Evolutionary conservation across 78 protist genomes (phyloP).

Genomic region (Protostelium mycophagum): DNA sequence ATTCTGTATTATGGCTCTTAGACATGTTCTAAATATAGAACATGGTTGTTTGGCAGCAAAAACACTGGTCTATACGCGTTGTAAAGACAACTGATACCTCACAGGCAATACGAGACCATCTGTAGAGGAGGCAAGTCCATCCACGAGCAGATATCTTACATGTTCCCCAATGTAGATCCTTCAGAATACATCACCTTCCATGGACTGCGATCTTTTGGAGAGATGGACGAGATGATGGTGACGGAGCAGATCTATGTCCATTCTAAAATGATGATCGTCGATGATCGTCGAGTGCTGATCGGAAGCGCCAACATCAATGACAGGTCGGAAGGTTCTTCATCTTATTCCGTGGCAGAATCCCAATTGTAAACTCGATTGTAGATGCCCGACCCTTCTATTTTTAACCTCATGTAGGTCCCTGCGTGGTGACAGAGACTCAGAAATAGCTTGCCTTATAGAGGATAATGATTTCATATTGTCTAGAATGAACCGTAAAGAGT

Average conservation of each 20-base stretch:
- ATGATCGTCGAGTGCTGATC: constrained; percentile 71
- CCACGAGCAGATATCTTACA: constrained; percentile 12
- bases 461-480: constrained; percentile 31
- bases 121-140: constrained; percentile 13
- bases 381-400: background rate
- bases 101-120: constrained; percentile 11
- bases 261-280: constrained; percentile 81
- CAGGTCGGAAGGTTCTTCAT: constrained; percentile 4
- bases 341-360: no score
- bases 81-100: constrained; percentile 8
- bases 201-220: constrained; percentile 42
- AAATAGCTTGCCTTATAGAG: constrained; percentile 44
- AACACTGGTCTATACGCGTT: no score
- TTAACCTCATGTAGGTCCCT: constrained; percentile 18
- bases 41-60: no score
- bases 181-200: constrained; percentile 45
- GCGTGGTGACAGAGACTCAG: constrained; percentile 50
- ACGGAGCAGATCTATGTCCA: constrained; percentile 80
- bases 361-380: background rate
- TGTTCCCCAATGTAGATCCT: constrained; percentile 48
- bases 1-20: no score
- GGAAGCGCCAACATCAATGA: constrained; percentile 90
- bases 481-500: constrained; percentile 54
- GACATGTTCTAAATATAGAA: no score
- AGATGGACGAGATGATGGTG: constrained; percentile 37